phyloP scores from a whole-genome alignment of 176 grass and related monocot species.

The Oryza glumipatula region DNA sequence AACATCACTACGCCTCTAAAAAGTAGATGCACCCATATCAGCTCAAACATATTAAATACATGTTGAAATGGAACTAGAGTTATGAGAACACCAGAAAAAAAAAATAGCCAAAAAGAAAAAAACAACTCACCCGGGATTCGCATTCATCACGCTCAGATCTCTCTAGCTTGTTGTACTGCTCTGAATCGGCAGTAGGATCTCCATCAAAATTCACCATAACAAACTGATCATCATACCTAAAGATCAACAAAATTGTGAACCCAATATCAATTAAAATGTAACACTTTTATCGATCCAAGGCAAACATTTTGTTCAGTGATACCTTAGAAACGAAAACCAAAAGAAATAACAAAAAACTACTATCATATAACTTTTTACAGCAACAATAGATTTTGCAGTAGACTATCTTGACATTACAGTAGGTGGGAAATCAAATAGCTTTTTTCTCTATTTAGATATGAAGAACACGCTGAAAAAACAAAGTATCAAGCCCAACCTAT shows the following conservation, averaged over 20 bases:
- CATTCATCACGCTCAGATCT: slow-evolving; percentile 65
- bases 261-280: slow-evolving; percentile 19
- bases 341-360: slow-evolving; percentile 8
- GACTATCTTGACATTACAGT: not conserved
- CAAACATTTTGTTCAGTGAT: not conserved
- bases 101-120: not conserved
- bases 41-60: not conserved
- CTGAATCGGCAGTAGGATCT: slow-evolving; percentile 94
- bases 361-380: slow-evolving; percentile 15
- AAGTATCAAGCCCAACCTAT: slow-evolving; percentile 57
- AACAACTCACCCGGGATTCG: slow-evolving; percentile 71
- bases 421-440: slow-evolving; percentile 6
- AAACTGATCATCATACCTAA: slow-evolving; percentile 84
- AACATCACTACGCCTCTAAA: not conserved
- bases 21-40: not conserved
- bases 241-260: slow-evolving; percentile 26
- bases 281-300: not conserved
- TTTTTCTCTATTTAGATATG: not conserved
- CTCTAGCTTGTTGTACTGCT: slow-evolving; percentile 85
- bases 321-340: not conserved
- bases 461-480: slow-evolving; percentile 40
- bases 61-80: slow-evolving; percentile 31
- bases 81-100: slow-evolving; percentile 17
- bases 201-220: slow-evolving; percentile 99
- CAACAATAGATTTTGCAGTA: slow-evolving; percentile 21